phyloP scores from a whole-genome alignment of 495 filamentous ascomycete species.

The Neurospora tetrasperma region DNA sequence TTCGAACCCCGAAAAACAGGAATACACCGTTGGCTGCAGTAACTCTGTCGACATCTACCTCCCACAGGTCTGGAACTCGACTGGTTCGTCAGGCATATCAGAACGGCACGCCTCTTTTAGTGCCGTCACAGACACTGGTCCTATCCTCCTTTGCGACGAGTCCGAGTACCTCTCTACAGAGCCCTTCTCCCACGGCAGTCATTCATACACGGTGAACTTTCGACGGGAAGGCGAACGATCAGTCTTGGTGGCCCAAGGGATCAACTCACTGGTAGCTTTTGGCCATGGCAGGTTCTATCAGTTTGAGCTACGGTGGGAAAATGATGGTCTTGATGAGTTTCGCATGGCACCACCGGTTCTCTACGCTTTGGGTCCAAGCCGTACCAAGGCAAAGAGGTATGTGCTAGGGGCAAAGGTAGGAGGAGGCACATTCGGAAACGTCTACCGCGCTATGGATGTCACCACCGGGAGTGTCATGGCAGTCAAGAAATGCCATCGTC shows the following conservation, averaged over 20 bases:
- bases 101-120: constrained; percentile 20
- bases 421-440: constrained; percentile 21
- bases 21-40: constrained; percentile 13
- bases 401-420: constrained; percentile 16
- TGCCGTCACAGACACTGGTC: constrained; percentile 15
- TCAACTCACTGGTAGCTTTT: constrained; percentile 22
- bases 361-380: constrained; percentile 17
- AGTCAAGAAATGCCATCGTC: constrained; percentile 25
- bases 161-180: constrained; percentile 14
- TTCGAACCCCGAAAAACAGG: constrained; percentile 4
- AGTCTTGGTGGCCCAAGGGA: constrained; percentile 20
- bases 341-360: constrained; percentile 6
- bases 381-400: constrained; percentile 13
- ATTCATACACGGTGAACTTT: constrained; percentile 12
- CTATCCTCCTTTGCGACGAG: constrained; percentile 21
- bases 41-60: constrained; percentile 18
- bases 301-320: constrained; percentile 21
- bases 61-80: constrained; percentile 8
- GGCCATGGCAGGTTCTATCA: constrained; percentile 18
- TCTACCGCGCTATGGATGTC: constrained; percentile 19
- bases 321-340: constrained; percentile 15
- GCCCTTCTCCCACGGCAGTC: constrained; percentile 5
- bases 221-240: neutral
- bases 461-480: constrained; percentile 18
- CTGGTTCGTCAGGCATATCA: constrained; percentile 13